phyloP scores from a whole-genome alignment of 805 yeast genomes.

The Cyberlindnera subsufficiens region DNA sequence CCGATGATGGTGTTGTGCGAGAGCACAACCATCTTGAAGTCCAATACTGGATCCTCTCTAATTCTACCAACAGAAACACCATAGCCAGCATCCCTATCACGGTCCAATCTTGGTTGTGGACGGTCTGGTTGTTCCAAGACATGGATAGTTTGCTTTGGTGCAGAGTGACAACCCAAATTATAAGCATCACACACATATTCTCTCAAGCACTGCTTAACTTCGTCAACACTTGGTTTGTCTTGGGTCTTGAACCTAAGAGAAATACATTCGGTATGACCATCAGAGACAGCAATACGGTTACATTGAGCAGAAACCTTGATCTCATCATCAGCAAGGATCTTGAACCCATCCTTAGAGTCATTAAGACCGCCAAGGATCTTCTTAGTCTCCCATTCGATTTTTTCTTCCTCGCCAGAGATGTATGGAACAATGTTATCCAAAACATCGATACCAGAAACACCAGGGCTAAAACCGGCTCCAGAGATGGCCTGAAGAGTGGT shows the following conservation, averaged over 20 bases:
- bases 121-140: conserved; percentile 87
- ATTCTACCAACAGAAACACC: conserved; percentile 94
- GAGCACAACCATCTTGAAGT: conserved; percentile 92
- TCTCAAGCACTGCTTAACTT: conserved; percentile 62
- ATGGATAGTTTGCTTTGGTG: conserved; percentile 89
- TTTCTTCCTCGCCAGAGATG: conserved; percentile 96
- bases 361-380: conserved; percentile 76
- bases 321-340: conserved; percentile 57
- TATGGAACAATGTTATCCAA: conserved; percentile 92
- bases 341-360: conserved; percentile 46
- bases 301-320: conserved; percentile 92
- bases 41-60: conserved; percentile 89
- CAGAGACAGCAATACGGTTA: conserved; percentile 94
- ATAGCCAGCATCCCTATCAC: conserved; percentile 90
- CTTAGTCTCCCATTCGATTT: conserved; percentile 97
- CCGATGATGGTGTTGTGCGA: conserved; percentile 97
- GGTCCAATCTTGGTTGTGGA: conserved; percentile 97
- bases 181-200: conserved; percentile 82
- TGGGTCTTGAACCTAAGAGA: conserved; percentile 74
- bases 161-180: conserved; percentile 77
- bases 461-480: conserved; percentile 98
- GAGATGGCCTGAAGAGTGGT: conserved; percentile 97
- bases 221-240: conserved; percentile 81
- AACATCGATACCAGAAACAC: conserved; percentile 92
- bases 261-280: conserved; percentile 96